phyloP scores from a whole-genome alignment of 495 filamentous ascomycete species.

The Lentithecium fluviatile region DNA sequence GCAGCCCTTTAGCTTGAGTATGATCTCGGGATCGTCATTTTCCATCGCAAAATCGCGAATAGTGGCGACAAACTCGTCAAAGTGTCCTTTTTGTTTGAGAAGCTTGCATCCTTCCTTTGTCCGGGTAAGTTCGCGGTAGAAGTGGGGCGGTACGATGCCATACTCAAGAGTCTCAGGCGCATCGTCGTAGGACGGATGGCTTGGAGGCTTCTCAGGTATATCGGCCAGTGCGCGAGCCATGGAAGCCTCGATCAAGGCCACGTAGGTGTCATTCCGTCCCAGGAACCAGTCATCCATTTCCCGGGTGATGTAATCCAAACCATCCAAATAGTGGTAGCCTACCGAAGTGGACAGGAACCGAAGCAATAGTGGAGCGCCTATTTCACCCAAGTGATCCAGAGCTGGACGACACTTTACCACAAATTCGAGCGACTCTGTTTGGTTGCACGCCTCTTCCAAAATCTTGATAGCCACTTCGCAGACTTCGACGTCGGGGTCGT shows the following conservation, averaged over 20 bases:
- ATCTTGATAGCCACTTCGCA: conserved; percentile 96
- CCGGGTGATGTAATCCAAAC: conserved; percentile 94
- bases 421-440: conserved; percentile 82
- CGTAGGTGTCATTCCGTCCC: conserved; percentile 92
- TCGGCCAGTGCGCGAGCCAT: conserved; percentile 84
- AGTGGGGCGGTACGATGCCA: conserved; percentile 84
- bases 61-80: conserved; percentile 83
- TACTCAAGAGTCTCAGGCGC: conserved; percentile 59
- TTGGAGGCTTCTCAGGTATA: conserved; percentile 50
- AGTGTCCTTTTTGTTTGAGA: conserved; percentile 88
- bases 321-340: conserved; percentile 95
- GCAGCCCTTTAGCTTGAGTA: conserved; percentile 94
- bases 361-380: conserved; percentile 88
- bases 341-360: conserved; percentile 93
- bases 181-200: conserved; percentile 47
- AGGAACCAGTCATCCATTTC: conserved; percentile 99
- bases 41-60: conserved; percentile 82
- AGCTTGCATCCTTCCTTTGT: conserved; percentile 90
- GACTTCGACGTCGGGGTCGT: conserved; percentile 94
- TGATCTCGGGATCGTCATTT: conserved; percentile 78
- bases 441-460: conserved; percentile 94
- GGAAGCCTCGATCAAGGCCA: conserved; percentile 90
- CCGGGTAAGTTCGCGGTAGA: conserved; percentile 91
- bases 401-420: conserved; percentile 96
- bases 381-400: conserved; percentile 93